Evolutionary conservation across 768 basidiomycete genomes (phyloP).

Genomic region (Sporobolomyces pararoseus): DNA sequence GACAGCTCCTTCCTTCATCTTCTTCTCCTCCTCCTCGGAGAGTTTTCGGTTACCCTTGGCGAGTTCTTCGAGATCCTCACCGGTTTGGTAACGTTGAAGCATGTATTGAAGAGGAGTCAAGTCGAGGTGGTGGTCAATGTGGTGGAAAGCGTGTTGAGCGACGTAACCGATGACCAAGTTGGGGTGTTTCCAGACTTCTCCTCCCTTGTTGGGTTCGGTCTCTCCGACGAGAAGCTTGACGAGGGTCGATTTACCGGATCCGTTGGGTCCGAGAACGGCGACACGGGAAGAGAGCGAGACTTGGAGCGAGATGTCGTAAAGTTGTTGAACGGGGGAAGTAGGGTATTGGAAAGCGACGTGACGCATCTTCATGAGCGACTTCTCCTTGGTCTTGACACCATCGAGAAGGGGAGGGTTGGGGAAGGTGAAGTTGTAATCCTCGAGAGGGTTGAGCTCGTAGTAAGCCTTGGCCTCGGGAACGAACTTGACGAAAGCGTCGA

Average conservation of each 20-base stretch:
- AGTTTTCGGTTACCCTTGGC: slow-evolving; percentile 84
- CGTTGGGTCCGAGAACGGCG: slow-evolving; percentile 96
- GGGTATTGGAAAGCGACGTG: slow-evolving; percentile 94
- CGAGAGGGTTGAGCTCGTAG: slow-evolving; percentile 78
- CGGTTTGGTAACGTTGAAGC: slow-evolving; percentile 98
- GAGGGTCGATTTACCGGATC: slow-evolving; percentile 94
- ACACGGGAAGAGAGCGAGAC: slow-evolving; percentile 95
- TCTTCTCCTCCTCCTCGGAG: slow-evolving; percentile 73
- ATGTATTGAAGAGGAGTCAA: slow-evolving; percentile 96
- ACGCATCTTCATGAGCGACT: slow-evolving; percentile 83
- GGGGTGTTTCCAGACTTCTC: slow-evolving; percentile 89
- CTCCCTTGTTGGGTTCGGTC: slow-evolving; percentile 84
- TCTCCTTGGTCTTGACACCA: slow-evolving; percentile 63
- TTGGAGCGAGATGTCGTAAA: slow-evolving; percentile 85
- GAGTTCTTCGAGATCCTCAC: slow-evolving; percentile 89
- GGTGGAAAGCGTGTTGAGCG: slow-evolving; percentile 72
- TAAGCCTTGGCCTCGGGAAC: slow-evolving; percentile 95
- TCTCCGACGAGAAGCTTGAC: slow-evolving; percentile 94
- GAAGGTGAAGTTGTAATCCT: slow-evolving; percentile 78
- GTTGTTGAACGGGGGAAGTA: slow-evolving; percentile 71
- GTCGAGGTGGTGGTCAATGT: slow-evolving; percentile 79
- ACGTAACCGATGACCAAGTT: slow-evolving; percentile 93
- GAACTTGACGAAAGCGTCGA: slow-evolving; percentile 79
- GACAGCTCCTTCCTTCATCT: slow-evolving; percentile 80
- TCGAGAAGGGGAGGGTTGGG: slow-evolving; percentile 91